Evolutionary conservation across 2,329 filamentous ascomycete genomes (phyloP).

Genomic region (Pseudogymnoascus sp.): DNA sequence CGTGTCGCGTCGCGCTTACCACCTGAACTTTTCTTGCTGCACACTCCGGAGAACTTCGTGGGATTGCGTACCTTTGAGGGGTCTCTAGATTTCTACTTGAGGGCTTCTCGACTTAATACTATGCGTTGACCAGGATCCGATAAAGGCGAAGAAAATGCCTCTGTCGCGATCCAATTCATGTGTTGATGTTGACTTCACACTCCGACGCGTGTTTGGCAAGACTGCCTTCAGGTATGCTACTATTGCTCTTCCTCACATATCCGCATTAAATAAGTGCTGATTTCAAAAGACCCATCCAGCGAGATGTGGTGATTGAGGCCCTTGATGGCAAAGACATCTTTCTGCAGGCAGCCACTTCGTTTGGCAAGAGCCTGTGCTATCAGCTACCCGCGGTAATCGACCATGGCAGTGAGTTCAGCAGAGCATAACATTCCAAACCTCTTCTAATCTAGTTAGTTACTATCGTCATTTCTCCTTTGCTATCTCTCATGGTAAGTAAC

Average conservation of each 20-base stretch:
- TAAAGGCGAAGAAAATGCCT: conserved; percentile 32
- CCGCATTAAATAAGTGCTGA: not conserved
- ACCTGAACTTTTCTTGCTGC: not conserved
- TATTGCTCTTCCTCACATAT: not conserved
- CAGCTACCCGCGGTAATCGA: conserved; percentile 85
- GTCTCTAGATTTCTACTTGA: not conserved
- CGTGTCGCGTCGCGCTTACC: conserved; percentile 5
- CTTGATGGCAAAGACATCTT: conserved; percentile 85
- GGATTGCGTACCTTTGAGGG: not conserved
- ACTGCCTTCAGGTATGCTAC: conserved; percentile 55
- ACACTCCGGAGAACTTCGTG: not conserved
- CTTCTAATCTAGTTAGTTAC: conserved; percentile 54
- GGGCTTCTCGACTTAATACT: not conserved
- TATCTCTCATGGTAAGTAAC: conserved; percentile 71
- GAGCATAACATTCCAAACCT: not conserved
- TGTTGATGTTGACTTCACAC: conserved; percentile 65
- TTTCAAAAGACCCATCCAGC: conserved; percentile 63
- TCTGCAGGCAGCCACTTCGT: conserved; percentile 81
- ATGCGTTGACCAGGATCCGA: not conserved
- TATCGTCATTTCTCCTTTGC: conserved; percentile 79
- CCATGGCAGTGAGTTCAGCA: conserved; percentile 60
- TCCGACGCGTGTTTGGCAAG: conserved; percentile 68
- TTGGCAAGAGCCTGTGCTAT: conserved; percentile 90
- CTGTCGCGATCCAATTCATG: conserved; percentile 42
- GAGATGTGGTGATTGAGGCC: conserved; percentile 78